phyloP scores from a whole-genome alignment of 371 early-diverging fungal species.

The Circinella umbellata region DNA sequence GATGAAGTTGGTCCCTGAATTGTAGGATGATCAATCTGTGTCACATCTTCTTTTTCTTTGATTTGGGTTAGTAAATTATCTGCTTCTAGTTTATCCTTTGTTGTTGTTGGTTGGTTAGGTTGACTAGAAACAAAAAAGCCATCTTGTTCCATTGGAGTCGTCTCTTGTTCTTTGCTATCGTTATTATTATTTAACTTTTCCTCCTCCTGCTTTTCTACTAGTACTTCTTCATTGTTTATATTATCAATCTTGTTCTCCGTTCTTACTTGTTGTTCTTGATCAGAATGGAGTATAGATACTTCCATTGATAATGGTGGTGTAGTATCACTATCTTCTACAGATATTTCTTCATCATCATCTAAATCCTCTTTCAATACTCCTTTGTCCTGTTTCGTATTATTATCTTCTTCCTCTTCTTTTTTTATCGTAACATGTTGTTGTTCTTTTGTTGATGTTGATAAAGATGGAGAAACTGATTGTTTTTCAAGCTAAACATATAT shows the following conservation, averaged over 20 bases:
- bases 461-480: slow-evolving; percentile 8
- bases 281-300: neutral
- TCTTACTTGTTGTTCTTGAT: neutral
- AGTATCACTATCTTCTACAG: slow-evolving; percentile 20
- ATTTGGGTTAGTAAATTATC: neutral
- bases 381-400: slow-evolving; percentile 32
- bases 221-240: neutral
- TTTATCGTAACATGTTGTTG: neutral
- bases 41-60: slow-evolving; percentile 3
- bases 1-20: slow-evolving; percentile 1
- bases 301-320: neutral
- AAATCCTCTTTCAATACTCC: slow-evolving; percentile 20
- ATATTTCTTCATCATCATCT: slow-evolving; percentile 48
- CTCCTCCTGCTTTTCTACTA: neutral
- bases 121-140: neutral
- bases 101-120: neutral
- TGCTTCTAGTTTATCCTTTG: neutral
- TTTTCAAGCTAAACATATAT: slow-evolving; percentile 9
- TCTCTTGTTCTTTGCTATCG: neutral
- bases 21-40: neutral
- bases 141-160: slow-evolving; percentile 3
- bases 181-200: neutral
- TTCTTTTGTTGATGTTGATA: neutral
- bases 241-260: neutral
- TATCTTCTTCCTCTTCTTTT: slow-evolving; percentile 2